These are phyloP conservation scores for Austroboletus rostrupii DNA, from an alignment of 1,284 basidiomycete genomes.

Conservation along the genomic window DNA sequence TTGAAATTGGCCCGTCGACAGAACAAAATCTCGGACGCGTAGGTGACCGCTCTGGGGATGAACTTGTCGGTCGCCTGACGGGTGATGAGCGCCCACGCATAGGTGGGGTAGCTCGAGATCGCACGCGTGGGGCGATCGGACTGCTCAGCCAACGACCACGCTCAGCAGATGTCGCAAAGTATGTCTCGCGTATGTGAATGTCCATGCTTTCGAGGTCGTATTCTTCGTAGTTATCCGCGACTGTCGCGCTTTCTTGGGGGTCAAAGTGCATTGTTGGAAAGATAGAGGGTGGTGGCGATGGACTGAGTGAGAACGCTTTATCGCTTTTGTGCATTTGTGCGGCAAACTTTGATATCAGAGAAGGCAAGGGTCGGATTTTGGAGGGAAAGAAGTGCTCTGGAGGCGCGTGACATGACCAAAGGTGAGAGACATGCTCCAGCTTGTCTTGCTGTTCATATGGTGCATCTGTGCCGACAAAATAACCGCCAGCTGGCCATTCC, in stretches of 20 bases:
- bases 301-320: background rate
- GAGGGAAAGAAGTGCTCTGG: background rate
- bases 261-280: background rate
- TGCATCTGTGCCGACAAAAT: background rate
- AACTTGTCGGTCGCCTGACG: slow-evolving; percentile 22
- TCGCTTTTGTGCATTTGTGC: slow-evolving; percentile 3
- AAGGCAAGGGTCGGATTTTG: slow-evolving; percentile 16
- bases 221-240: slow-evolving; percentile 24
- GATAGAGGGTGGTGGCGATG: slow-evolving; percentile 1
- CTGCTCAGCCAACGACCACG: slow-evolving; percentile 51
- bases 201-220: slow-evolving; percentile 32
- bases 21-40: slow-evolving; percentile 2
- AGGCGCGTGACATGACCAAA: slow-evolving; percentile 3
- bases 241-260: slow-evolving; percentile 11
- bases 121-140: slow-evolving; percentile 32
- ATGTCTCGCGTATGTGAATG: slow-evolving; percentile 40
- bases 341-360: slow-evolving; percentile 16
- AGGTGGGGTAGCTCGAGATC: slow-evolving; percentile 12
- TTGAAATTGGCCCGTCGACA: background rate
- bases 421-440: background rate
- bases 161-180: slow-evolving; percentile 48
- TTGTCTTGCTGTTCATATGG: background rate
- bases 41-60: slow-evolving; percentile 3
- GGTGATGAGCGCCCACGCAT: slow-evolving; percentile 37
- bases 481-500: slow-evolving; percentile 5